Evolutionary conservation across 306 rosid genomes (phyloP), one percentile per base, ranked within the genome.

Genomic region (Lathyrus aphaca): DNA sequence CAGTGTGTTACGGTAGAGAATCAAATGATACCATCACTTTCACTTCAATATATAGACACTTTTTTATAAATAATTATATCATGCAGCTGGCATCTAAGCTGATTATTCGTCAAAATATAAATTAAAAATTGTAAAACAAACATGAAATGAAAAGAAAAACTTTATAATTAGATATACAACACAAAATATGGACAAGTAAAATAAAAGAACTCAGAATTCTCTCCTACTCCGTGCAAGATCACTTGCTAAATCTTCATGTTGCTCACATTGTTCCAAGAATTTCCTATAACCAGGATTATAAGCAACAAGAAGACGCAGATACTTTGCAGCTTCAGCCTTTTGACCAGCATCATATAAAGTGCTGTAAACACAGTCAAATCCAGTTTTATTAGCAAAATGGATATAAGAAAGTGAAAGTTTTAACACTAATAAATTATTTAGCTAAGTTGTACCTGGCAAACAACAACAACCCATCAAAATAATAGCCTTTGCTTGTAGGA

Each of bases 181-280:
- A 61, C 64, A 9, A 72, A 76, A 58, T 11, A 75, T 10, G 21
- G 45, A 44, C 57, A 77, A 1, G 59, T 27, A 51, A 35, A 45
- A 68, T 49, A 12, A 5, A 21, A 48, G 21, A 39, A 75, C 68
- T 94, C 78, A 90, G 46, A 82, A 74, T 77, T 88, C 92, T 64
- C 97, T 84, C 75, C 96, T 82, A 37, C 90, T 90, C 68, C 73
- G 79, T 46, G 79, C 79, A 71, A 94, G 96, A 73, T 90, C 92
- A 40, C 73, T 60, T 2, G 80, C 81, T 64, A 88, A 46, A 61
- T 85, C 79, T 48, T 82, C 85, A 4, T 85, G 85, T 19, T 51
- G 79, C 77, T 90, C 95, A 71, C 87, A 90, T 53, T 75, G 79
- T 10, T 88, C 90, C 87, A 90, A 77, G 71, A 54, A 94, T 66